These are phyloP conservation scores for Cordyceps cicadae DNA, from an alignment of 2,329 filamentous ascomycete genomes.

Conservation along the genomic window DNA sequence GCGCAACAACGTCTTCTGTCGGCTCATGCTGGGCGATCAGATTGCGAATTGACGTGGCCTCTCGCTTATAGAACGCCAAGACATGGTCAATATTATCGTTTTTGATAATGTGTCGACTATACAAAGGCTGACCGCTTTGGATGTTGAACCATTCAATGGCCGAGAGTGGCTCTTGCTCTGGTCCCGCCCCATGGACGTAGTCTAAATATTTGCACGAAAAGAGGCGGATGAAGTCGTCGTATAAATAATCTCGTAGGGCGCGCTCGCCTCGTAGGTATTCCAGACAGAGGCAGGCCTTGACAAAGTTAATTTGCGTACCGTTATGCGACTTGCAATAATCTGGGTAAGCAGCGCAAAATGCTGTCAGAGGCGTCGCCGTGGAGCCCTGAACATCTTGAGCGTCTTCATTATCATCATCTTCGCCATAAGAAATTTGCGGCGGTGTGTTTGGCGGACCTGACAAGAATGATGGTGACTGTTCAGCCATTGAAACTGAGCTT, in stretches of 20 bases:
- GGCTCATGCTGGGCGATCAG: not conserved
- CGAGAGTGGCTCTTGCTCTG: conserved; percentile 23
- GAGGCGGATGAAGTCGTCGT: conserved; percentile 44
- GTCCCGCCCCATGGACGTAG: conserved; percentile 28
- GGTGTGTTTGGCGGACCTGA: not conserved
- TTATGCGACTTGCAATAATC: conserved; percentile 31
- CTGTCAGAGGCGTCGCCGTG: conserved; percentile 23
- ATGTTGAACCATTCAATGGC: conserved; percentile 36
- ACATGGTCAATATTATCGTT: conserved; percentile 27
- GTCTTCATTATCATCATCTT: not conserved
- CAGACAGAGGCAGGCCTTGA: conserved; percentile 37
- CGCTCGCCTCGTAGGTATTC: conserved; percentile 27
- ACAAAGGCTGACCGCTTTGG: conserved; percentile 21
- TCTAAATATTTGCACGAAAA: conserved; percentile 34
- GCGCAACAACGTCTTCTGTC: not conserved
- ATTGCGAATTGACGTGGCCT: conserved; percentile 17
- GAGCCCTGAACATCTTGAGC: not conserved
- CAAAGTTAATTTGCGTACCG: conserved; percentile 33
- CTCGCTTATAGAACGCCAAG: conserved; percentile 25
- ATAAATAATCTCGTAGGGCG: conserved; percentile 34
- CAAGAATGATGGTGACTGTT: not conserved
- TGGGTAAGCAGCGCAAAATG: conserved; percentile 36
- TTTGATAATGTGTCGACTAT: conserved; percentile 26
- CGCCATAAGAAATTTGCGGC: not conserved
- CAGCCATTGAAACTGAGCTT: not conserved